Evolutionary conservation across 2,329 filamentous ascomycete species (phyloP).

Genomic region (Mycocentrospora acerina): DNA sequence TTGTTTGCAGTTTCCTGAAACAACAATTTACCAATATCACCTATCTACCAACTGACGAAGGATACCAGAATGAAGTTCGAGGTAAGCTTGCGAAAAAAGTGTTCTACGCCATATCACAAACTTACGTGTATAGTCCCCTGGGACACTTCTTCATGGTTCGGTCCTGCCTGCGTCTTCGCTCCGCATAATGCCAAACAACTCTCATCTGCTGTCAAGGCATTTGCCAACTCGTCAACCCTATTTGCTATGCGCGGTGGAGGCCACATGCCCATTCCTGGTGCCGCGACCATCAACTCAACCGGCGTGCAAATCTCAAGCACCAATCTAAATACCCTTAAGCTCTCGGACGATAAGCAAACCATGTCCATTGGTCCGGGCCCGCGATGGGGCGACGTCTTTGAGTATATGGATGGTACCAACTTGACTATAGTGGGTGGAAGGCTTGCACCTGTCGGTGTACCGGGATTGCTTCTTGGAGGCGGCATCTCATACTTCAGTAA

Average conservation of each 20-base stretch:
- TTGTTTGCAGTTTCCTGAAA: slow-evolving; percentile 6
- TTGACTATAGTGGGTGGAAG: slow-evolving; percentile 29
- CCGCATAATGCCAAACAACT: slow-evolving; percentile 16
- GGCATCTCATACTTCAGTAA: slow-evolving; percentile 17
- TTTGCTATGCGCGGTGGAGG: slow-evolving; percentile 27
- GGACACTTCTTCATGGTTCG: slow-evolving; percentile 10
- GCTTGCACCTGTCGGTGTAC: slow-evolving; percentile 28
- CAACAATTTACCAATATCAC: slow-evolving; percentile 9
- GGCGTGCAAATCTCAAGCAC: slow-evolving; percentile 20
- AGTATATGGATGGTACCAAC: slow-evolving; percentile 18
- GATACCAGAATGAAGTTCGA: slow-evolving; percentile 8
- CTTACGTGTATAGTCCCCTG: slow-evolving; percentile 9
- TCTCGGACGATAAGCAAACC: slow-evolving; percentile 24
- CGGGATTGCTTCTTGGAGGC: slow-evolving; percentile 31
- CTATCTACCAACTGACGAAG: slow-evolving; percentile 8
- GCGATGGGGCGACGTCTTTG: slow-evolving; percentile 33
- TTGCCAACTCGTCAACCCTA: slow-evolving; percentile 11
- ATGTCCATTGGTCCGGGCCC: slow-evolving; percentile 30
- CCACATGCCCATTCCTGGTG: slow-evolving; percentile 25
- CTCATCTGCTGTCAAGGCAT: slow-evolving; percentile 15
- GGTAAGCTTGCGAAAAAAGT: slow-evolving; percentile 1
- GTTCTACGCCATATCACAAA: background rate
- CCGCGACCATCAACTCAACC: slow-evolving; percentile 18
- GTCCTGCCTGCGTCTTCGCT: slow-evolving; percentile 20
- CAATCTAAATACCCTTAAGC: slow-evolving; percentile 21